These are phyloP conservation scores for Penicillium sp. DNA, from an alignment of 2,329 filamentous ascomycete species.

Conservation along the genomic window DNA sequence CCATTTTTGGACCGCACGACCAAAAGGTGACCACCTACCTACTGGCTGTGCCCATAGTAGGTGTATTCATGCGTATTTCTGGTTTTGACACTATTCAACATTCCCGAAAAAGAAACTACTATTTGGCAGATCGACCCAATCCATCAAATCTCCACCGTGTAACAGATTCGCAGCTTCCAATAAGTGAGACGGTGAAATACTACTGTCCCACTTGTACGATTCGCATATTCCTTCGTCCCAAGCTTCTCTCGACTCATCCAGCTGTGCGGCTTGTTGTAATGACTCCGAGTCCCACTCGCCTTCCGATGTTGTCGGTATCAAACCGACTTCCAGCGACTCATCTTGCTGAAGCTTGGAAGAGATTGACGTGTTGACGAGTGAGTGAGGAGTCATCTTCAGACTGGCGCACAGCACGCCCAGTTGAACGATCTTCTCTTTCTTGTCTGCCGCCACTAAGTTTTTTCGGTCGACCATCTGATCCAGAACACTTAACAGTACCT, in stretches of 20 bases:
- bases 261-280: no score
- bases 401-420: not conserved
- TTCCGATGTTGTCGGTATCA: no score
- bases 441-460: not conserved
- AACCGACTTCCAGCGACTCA: no score
- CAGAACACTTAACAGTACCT: not conserved
- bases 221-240: not conserved
- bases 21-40: no score
- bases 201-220: not conserved
- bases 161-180: not conserved
- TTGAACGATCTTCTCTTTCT: not conserved
- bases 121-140: not conserved
- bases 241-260: no score
- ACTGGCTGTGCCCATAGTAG: no score
- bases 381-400: not conserved
- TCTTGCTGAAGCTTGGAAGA: no score
- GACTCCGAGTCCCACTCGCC: no score
- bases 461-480: not conserved
- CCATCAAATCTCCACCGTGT: not conserved
- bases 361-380: not conserved
- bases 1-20: no score
- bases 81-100: not conserved
- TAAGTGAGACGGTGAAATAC: not conserved
- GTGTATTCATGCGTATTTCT: no score
- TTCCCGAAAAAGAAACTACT: not conserved